Conservation (phyloP, 352 stramenopile genomes). For the Thalassiosira mediterranea region DNA sequence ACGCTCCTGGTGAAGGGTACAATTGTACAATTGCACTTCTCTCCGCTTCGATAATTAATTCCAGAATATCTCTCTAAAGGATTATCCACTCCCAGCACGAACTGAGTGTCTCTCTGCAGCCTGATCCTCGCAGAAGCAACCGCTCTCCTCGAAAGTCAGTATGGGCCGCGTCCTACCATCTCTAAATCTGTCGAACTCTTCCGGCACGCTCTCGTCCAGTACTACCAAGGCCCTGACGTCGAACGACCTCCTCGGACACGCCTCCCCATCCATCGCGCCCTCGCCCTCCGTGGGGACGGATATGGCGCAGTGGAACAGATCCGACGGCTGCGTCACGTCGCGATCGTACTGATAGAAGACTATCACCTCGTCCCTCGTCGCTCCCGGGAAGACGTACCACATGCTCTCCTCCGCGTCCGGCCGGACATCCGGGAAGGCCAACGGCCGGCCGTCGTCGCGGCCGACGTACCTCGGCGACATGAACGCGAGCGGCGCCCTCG, state of each 20-base stretch:
- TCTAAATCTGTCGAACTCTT: slow-evolving; percentile 47
- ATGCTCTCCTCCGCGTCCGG: slow-evolving; percentile 41
- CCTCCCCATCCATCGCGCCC: neutral
- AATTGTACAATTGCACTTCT: no score
- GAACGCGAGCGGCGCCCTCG: slow-evolving; percentile 47
- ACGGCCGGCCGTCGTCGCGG: slow-evolving; percentile 14
- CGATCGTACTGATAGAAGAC: slow-evolving; percentile 75
- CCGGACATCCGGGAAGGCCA: slow-evolving; percentile 24
- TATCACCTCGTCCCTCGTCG: slow-evolving; percentile 52
- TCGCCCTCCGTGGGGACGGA: neutral
- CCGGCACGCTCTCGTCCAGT: slow-evolving; percentile 52
- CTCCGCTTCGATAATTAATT: no score
- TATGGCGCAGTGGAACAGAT: slow-evolving; percentile 66
- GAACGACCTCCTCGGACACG: slow-evolving; percentile 52
- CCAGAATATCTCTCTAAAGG: no score
- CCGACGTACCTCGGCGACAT: slow-evolving; percentile 49
- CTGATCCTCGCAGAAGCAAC: slow-evolving; percentile 65
- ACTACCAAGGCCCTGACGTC: slow-evolving; percentile 62
- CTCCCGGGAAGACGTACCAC: slow-evolving; percentile 67
- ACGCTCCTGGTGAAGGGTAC: no score
- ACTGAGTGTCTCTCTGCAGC: no score
- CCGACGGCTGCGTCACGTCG: slow-evolving; percentile 33
- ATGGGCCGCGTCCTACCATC: slow-evolving; percentile 25
- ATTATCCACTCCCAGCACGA: no score
- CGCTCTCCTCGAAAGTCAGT: slow-evolving; percentile 59